These are phyloP conservation scores for Sicyos edulis DNA, from an alignment of 306 rosid species.

Conservation along the genomic window DNA sequence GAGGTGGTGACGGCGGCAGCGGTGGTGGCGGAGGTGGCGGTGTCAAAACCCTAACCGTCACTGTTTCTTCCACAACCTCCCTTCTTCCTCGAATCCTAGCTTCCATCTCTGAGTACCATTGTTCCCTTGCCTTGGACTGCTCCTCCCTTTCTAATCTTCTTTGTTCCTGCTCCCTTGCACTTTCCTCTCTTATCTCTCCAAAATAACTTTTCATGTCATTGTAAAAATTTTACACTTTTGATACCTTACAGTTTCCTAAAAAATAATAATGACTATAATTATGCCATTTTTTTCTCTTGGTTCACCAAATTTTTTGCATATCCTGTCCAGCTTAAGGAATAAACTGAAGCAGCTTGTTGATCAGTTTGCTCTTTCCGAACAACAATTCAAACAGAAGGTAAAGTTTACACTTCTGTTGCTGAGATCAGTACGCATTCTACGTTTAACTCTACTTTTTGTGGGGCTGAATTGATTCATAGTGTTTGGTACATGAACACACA, in stretches of 20 bases:
- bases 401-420: conserved; percentile 22
- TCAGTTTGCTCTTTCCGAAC: conserved; percentile 71
- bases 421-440: conserved; percentile 9
- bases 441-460: conserved; percentile 19
- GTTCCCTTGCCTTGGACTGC: no score
- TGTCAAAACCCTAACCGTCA: no score
- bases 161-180: no score
- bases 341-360: conserved; percentile 74
- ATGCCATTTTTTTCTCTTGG: background rate
- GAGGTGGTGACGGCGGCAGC: no score
- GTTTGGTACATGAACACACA: conserved; percentile 40
- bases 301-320: conserved; percentile 2
- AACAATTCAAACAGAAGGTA: conserved; percentile 74
- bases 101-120: no score
- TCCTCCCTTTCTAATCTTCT: no score
- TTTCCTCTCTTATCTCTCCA: no score
- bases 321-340: conserved; percentile 62
- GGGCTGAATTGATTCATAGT: conserved; percentile 16
- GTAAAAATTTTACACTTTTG: no score
- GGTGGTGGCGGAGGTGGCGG: no score
- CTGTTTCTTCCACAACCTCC: no score
- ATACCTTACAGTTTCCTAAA: background rate
- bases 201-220: no score
- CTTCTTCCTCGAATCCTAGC: no score
- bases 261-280: background rate